Percentiles rank a stretch among this genome's conserved stretches.
Conservation (phyloP, 768 basidiomycete species). For the Dioszegia crocea region DNA sequence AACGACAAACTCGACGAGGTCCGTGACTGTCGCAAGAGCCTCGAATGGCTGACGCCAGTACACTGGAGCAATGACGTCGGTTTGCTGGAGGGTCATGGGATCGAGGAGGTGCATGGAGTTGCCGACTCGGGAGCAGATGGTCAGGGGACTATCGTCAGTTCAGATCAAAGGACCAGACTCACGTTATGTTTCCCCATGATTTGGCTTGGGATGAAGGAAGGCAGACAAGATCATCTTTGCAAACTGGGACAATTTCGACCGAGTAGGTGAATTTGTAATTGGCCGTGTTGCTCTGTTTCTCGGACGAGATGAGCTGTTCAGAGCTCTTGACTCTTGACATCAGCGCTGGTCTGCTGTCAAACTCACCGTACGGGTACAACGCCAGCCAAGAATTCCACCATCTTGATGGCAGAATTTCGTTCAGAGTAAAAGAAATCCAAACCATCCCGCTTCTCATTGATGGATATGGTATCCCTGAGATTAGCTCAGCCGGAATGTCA, state of each 20-base stretch:
- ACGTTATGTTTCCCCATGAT: conserved; percentile 74
- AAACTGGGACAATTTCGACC: conserved; percentile 92
- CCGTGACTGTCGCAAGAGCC: conserved; percentile 71
- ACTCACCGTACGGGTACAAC: conserved; percentile 82
- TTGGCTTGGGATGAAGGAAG: conserved; percentile 78
- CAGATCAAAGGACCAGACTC: conserved; percentile 9
- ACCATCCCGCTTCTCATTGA: conserved; percentile 90
- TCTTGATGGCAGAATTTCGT: conserved; percentile 86
- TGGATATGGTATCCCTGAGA: conserved; percentile 70
- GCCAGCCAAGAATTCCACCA: conserved; percentile 85
- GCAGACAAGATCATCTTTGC: conserved; percentile 95
- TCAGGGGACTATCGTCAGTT: conserved; percentile 58
- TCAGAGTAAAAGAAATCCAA: conserved; percentile 95
- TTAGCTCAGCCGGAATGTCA: background rate
- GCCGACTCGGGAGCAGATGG: conserved; percentile 83
- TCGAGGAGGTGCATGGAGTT: conserved; percentile 88
- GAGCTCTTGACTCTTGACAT: conserved; percentile 73
- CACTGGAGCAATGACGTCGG: conserved; percentile 69
- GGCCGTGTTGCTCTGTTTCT: conserved; percentile 85
- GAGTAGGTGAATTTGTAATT: conserved; percentile 98
- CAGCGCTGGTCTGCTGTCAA: background rate
- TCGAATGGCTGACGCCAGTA: conserved; percentile 94
- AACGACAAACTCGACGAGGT: conserved; percentile 90
- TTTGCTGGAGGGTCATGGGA: conserved; percentile 74
- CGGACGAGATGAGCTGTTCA: conserved; percentile 87